Evolutionary conservation across 345 rosid genomes (phyloP).

Genomic region (Crucihimalaya himalaica): DNA sequence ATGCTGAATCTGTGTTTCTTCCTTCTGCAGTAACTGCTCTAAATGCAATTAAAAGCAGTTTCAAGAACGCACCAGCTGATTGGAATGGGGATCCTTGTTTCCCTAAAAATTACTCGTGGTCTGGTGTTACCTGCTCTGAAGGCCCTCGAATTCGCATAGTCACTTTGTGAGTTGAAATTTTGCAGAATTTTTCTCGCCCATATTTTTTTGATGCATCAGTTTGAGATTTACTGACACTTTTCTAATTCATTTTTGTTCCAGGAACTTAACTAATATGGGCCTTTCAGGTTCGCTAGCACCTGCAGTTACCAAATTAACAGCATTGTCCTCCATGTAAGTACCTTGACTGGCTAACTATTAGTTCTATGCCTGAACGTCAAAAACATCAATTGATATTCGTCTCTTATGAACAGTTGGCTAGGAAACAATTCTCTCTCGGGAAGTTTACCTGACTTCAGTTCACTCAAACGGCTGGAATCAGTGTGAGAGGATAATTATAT

Average conservation of each 20-base stretch:
- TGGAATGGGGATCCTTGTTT: constrained; percentile 95
- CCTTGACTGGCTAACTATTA: constrained; percentile 4
- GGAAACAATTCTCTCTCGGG: constrained; percentile 77
- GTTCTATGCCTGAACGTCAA: background rate
- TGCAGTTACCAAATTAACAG: constrained; percentile 62
- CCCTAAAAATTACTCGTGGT: constrained; percentile 71
- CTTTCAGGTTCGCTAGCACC: constrained; percentile 73
- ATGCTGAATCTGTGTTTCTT: constrained; percentile 13
- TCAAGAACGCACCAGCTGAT: constrained; percentile 63
- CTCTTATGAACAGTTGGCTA: constrained; percentile 58
- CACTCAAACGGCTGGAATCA: constrained; percentile 55
- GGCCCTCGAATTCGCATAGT: constrained; percentile 69
- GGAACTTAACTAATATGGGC: constrained; percentile 76
- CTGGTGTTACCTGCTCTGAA: constrained; percentile 71
- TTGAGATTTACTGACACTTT: constrained; percentile 20
- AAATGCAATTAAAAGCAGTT: constrained; percentile 48
- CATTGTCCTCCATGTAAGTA: constrained; percentile 73
- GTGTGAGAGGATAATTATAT: constrained; percentile 51
- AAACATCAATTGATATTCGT: constrained; percentile 14
- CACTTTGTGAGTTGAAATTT: constrained; percentile 61
- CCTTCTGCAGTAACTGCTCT: constrained; percentile 57
- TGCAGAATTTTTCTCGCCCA: background rate
- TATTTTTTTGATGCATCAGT: background rate
- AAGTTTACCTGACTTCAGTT: constrained; percentile 66
- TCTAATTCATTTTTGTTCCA: constrained; percentile 39